Evolutionary conservation across 75 land plant species (phyloP).

Genomic region (Sequoiadendron giganteum): DNA sequence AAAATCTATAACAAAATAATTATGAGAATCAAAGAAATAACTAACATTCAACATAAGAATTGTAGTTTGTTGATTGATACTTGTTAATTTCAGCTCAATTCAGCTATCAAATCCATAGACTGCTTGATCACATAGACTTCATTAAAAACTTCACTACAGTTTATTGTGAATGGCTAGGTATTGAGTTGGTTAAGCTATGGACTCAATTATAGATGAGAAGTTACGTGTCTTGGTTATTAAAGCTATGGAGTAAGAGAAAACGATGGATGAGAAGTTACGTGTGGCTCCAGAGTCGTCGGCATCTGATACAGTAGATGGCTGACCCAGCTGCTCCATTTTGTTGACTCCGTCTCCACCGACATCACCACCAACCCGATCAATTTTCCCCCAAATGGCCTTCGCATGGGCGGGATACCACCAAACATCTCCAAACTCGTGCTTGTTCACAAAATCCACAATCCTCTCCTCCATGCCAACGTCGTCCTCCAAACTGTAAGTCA

Average conservation of each 20-base stretch:
- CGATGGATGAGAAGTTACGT: not conserved
- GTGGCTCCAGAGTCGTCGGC: not conserved
- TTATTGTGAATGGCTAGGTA: too few relatives aligned
- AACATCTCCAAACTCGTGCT: conserved; percentile 26
- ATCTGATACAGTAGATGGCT: not conserved
- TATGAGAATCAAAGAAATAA: too few relatives aligned
- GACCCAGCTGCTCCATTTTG: conserved; percentile 6
- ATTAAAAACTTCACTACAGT: too few relatives aligned
- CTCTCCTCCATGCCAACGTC: conserved; percentile 22
- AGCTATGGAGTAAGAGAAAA: too few relatives aligned
- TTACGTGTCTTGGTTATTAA: not conserved
- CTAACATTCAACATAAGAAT: too few relatives aligned
- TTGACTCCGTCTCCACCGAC: conserved; percentile 25
- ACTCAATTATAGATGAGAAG: too few relatives aligned
- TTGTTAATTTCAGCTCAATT: too few relatives aligned
- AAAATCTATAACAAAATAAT: too few relatives aligned
- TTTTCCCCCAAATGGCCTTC: conserved; percentile 12
- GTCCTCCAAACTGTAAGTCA: conserved; percentile 8
- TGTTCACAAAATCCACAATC: conserved; percentile 15
- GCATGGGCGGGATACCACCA: conserved; percentile 22
- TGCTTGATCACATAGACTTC: too few relatives aligned
- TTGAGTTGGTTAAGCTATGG: too few relatives aligned
- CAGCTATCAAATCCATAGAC: too few relatives aligned
- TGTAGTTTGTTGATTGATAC: too few relatives aligned
- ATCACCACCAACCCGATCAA: conserved; percentile 9